Percentiles rank a stretch among this genome's conserved stretches.
These are phyloP conservation scores for Sordariomycetes sp. DNA, from an alignment of 2,329 filamentous ascomycete genomes.

Conservation along the genomic window DNA sequence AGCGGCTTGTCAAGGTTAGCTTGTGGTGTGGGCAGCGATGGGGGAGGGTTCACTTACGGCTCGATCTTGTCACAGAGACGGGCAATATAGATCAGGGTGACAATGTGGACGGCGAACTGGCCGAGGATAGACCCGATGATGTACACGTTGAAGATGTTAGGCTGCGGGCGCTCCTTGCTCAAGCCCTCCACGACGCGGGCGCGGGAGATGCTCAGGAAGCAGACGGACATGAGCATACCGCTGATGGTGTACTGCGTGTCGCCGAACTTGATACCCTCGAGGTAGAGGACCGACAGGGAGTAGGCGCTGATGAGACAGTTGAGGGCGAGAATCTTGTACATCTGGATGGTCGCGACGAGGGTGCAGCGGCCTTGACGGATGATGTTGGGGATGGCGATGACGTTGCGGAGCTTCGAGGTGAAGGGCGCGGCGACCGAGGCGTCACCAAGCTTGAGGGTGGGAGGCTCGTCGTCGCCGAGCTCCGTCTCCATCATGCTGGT, in stretches of 20 bases:
- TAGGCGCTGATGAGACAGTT: conserved; percentile 98
- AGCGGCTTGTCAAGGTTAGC: conserved; percentile 30
- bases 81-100: conserved; percentile 88
- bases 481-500: conserved; percentile 84
- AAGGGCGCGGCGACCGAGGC: conserved; percentile 96
- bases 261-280: conserved; percentile 98
- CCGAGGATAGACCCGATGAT: conserved; percentile 96
- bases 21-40: conserved; percentile 1
- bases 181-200: conserved; percentile 91
- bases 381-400: conserved; percentile 95
- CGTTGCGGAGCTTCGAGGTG: conserved; percentile 94
- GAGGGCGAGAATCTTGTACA: conserved; percentile 98
- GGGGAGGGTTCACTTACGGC: conserved; percentile 51
- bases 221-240: conserved; percentile 99
- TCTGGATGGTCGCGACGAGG: conserved; percentile 95
- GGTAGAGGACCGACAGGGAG: conserved; percentile 89
- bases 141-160: conserved; percentile 98
- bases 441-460: conserved; percentile 93
- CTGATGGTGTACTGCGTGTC: conserved; percentile 98
- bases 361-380: conserved; percentile 97
- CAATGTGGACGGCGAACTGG: conserved; percentile 94
- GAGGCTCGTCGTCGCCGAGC: conserved; percentile 80
- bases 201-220: conserved; percentile 96
- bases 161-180: conserved; percentile 94
- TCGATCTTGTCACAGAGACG: conserved; percentile 78